These are phyloP conservation scores for Hawksworthiomyces lignivorus DNA, from an alignment of 2,329 filamentous ascomycete genomes.

Conservation along the genomic window DNA sequence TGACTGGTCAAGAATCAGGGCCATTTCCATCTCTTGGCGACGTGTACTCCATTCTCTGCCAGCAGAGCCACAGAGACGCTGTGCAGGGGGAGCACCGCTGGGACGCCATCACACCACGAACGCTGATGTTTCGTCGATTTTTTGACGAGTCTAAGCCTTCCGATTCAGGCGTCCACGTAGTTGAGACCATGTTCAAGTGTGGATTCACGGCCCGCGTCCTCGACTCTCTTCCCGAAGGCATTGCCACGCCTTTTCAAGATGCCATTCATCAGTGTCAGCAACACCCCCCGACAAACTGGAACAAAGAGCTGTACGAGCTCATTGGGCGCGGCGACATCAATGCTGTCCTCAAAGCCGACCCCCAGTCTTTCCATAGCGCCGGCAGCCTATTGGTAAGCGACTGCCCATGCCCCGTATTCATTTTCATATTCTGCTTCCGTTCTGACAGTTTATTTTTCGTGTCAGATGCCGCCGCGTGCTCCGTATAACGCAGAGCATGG, in stretches of 20 bases:
- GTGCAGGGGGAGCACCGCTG: constrained; percentile 30
- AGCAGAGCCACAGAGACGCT: constrained; percentile 27
- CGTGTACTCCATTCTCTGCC: constrained; percentile 34
- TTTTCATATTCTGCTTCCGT: too few species aligned
- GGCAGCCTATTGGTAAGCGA: constrained; percentile 4
- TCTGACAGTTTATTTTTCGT: too few species aligned
- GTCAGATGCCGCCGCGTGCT: too few species aligned
- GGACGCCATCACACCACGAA: constrained; percentile 53
- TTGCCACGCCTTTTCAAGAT: constrained; percentile 75
- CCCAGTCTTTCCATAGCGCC: constrained; percentile 21
- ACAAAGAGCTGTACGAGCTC: constrained; percentile 60
- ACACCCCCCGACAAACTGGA: constrained; percentile 73
- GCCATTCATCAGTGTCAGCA: constrained; percentile 77
- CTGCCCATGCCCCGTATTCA: too few species aligned
- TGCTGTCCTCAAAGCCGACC: constrained; percentile 48
- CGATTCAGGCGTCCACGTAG: constrained; percentile 51
- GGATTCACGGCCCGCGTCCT: constrained; percentile 61
- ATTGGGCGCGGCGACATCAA: constrained; percentile 78
- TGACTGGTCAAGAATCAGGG: constrained; percentile 30
- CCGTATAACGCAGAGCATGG: constrained; percentile 26
- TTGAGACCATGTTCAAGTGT: constrained; percentile 65
- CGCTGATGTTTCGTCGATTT: constrained; percentile 60
- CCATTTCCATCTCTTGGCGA: constrained; percentile 37
- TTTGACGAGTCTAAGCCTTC: constrained; percentile 49
- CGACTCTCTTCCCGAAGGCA: constrained; percentile 76